Conservation (phyloP, 129 eudicot species). For the Saposhnikovia divaricata region DNA sequence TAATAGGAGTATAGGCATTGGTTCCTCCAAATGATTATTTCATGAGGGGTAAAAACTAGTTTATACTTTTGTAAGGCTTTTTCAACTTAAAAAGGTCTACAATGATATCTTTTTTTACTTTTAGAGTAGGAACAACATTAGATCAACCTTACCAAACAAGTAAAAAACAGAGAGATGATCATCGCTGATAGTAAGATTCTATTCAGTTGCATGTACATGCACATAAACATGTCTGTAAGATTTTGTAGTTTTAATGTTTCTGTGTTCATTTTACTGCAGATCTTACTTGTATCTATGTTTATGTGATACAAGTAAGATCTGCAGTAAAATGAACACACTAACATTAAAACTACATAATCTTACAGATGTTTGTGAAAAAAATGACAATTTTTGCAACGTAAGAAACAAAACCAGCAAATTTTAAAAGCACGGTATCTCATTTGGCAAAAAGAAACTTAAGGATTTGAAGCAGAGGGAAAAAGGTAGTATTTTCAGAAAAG, state of each 20-base stretch:
- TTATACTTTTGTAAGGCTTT: background rate
- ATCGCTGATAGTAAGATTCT: background rate
- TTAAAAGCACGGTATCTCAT: background rate
- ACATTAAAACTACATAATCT: background rate
- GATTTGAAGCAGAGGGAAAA: background rate
- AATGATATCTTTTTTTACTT: background rate
- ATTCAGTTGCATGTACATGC: background rate
- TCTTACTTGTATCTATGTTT: background rate
- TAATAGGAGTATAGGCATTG: constrained; percentile 6
- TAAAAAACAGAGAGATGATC: background rate
- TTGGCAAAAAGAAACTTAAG: background rate
- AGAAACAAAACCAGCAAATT: no score
- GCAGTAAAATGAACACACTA: background rate
- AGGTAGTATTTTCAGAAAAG: background rate
- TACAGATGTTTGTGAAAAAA: background rate
- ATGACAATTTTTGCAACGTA: no score
- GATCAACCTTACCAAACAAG: background rate
- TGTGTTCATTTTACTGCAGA: background rate
- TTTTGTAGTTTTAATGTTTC: background rate
- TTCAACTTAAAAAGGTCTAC: background rate
- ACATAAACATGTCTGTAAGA: background rate
- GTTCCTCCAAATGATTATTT: constrained; percentile 10
- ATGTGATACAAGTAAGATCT: background rate
- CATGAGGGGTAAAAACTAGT: background rate
- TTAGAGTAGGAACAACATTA: background rate